Base-by-base conservation (phyloP, 495 filamentous ascomycete genomes). In the Jackrogersella multiformis region DNA sequence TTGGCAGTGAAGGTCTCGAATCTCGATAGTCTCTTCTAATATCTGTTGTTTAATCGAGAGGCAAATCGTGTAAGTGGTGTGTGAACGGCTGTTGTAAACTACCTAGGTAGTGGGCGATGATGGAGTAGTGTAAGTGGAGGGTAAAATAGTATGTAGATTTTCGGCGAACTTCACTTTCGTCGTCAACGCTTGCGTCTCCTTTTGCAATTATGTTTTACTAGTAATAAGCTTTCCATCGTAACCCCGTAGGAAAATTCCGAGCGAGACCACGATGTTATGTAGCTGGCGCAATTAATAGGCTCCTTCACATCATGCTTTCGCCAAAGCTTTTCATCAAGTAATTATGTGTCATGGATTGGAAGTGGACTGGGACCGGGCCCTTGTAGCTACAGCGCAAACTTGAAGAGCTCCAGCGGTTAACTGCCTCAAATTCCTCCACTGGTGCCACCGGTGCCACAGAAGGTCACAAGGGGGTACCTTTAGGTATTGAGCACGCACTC, bases 321-420 rank as follows among this genome's bases (percentile, higher is more conserved):
- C 44, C 61, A 48, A 49, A 64, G 39, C 66, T 81, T 81, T 80
- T 74, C 70, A 81, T 81, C 78, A 79, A 76, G 79, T 81, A 82
- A 81, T 81, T 81, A 79, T 82, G 80, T 82, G 80, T 81, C 79
- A 82, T 79, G 73, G 62, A 66, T 72, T 71, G 20, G 34, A 2
- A 52, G 13, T 59, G 44, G 56, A 64, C 56, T 59, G 45, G 66
- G 49, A 51, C 51, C 57, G 38, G 67, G 15, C 41, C 66, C 66
- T 54, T 60, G 57, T 56, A 59, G 24, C 45, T 52, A 58, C 41
- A 66, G 55, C 54, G 42, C 45, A 52, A 53, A 35, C 23, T 56
- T 24, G 28, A 53, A 20, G 36, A 63, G 28, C 54, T 68, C 16
- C 46, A 65, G 61, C 61, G 55, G 36, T 36, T 39, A 38, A 39